A percentile compares a stretch with the other conserved stretches of the same genome.
Evolutionary conservation across 768 basidiomycete species (phyloP).

Genomic region (Punctularia strigosozonata): DNA sequence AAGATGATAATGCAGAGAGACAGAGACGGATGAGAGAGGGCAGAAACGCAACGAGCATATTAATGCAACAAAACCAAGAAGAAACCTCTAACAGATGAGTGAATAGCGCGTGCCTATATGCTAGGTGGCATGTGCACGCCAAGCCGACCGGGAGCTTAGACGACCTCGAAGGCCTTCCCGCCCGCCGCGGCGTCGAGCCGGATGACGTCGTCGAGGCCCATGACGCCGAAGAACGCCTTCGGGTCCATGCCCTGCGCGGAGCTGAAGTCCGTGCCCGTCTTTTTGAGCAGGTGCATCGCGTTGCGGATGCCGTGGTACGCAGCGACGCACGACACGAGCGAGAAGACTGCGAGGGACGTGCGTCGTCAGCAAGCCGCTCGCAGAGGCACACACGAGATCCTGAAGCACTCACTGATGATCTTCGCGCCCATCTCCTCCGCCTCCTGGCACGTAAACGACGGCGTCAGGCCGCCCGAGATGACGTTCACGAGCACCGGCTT

Average conservation of each 20-base stretch:
- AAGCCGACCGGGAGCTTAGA: no score
- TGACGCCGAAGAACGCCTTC: slow-evolving; percentile 65
- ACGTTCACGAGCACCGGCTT: slow-evolving; percentile 74
- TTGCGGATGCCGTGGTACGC: slow-evolving; percentile 68
- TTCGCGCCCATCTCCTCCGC: slow-evolving; percentile 64
- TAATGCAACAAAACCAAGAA: no score
- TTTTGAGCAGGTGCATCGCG: slow-evolving; percentile 66
- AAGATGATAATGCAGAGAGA: no score
- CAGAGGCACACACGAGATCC: not conserved
- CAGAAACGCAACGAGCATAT: no score
- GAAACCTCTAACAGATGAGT: no score
- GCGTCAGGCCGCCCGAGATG: slow-evolving; percentile 68
- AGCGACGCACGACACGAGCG: slow-evolving; percentile 64
- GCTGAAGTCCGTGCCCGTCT: slow-evolving; percentile 64
- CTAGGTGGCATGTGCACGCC: no score
- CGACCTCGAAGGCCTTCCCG: slow-evolving; percentile 42
- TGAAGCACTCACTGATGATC: slow-evolving; percentile 50
- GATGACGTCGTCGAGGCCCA: slow-evolving; percentile 49
- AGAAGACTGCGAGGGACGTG: no score
- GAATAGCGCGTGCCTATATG: no score
- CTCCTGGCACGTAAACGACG: slow-evolving; percentile 58
- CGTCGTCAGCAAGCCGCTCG: not conserved
- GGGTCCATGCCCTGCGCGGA: slow-evolving; percentile 60
- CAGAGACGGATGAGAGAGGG: no score
- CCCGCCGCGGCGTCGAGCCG: slow-evolving; percentile 46